Evolutionary conservation across 805 yeast genomes (phyloP).

Genomic region (Lachancea lanzarotensis): DNA sequence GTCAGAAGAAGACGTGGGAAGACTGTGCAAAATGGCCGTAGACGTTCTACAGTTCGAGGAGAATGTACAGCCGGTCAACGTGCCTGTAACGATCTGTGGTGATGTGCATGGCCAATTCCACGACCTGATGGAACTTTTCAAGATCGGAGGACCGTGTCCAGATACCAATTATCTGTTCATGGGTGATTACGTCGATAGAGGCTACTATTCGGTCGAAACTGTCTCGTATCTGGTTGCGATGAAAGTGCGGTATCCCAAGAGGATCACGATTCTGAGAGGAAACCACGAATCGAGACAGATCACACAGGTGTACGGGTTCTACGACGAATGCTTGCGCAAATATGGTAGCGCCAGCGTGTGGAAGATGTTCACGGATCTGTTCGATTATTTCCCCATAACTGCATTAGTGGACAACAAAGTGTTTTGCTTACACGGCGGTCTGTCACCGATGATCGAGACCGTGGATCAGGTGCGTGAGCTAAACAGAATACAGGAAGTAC

Average conservation of each 20-base stretch:
- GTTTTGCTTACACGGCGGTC: slow-evolving; percentile 90
- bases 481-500: slow-evolving; percentile 91
- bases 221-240: slow-evolving; percentile 81
- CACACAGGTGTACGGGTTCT: slow-evolving; percentile 93
- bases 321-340: slow-evolving; percentile 90
- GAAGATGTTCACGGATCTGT: slow-evolving; percentile 86
- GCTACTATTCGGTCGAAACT: slow-evolving; percentile 79
- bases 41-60: slow-evolving; percentile 88
- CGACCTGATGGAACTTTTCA: slow-evolving; percentile 86
- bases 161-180: slow-evolving; percentile 82
- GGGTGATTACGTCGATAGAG: slow-evolving; percentile 93
- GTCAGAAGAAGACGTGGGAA: slow-evolving; percentile 70
- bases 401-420: slow-evolving; percentile 87
- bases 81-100: slow-evolving; percentile 96
- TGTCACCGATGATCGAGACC: slow-evolving; percentile 90
- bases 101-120: slow-evolving; percentile 97
- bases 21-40: slow-evolving; percentile 81
- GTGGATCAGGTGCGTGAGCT: slow-evolving; percentile 87
- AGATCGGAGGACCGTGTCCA: slow-evolving; percentile 92
- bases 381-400: slow-evolving; percentile 89
- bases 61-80: slow-evolving; percentile 90
- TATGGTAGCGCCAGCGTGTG: slow-evolving; percentile 91
- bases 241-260: slow-evolving; percentile 85
- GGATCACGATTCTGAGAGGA: slow-evolving; percentile 90
- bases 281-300: slow-evolving; percentile 94